Percentiles rank a stretch among this genome's conserved stretches.
These are phyloP conservation scores for Pichia paraexigua DNA, from an alignment of 805 yeast genomes.

Conservation along the genomic window DNA sequence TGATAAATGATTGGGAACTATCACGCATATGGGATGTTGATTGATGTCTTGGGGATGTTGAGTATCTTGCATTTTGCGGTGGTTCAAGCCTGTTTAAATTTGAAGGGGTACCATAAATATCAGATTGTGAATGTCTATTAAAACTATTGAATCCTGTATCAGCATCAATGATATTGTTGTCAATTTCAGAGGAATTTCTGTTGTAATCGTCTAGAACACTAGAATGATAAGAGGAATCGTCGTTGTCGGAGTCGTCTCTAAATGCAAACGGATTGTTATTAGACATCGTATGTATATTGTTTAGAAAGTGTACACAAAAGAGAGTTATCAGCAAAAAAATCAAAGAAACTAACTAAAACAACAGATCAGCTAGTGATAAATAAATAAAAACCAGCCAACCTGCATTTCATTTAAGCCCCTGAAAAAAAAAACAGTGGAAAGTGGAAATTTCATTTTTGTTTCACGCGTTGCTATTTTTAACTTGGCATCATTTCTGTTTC, in stretches of 20 bases:
- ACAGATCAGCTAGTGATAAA: neutral
- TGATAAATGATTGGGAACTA: neutral
- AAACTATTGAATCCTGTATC: neutral
- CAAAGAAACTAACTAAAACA: too few species aligned
- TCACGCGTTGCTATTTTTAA: neutral
- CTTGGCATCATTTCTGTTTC: neutral
- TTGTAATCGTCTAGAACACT: neutral
- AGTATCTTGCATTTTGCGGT: constrained; percentile 2
- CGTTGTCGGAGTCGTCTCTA: constrained; percentile 9
- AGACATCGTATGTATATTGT: neutral
- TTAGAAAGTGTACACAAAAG: neutral
- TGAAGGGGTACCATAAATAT: neutral
- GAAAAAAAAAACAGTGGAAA: neutral
- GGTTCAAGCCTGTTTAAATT: neutral
- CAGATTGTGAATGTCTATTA: neutral
- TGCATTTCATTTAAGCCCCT: neutral
- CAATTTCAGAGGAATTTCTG: neutral
- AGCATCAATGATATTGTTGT: neutral
- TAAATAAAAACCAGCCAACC: neutral
- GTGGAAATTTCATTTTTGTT: neutral
- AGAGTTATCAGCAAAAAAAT: neutral
- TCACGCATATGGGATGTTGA: constrained; percentile 5
- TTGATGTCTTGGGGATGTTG: constrained; percentile 2
- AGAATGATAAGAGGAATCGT: neutral
- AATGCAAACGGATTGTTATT: constrained; percentile 5